A percentile compares a stretch with the other conserved stretches of the same genome.
phyloP scores from a whole-genome alignment of 2,329 filamentous ascomycete species.

The Trichoderma sp. region DNA sequence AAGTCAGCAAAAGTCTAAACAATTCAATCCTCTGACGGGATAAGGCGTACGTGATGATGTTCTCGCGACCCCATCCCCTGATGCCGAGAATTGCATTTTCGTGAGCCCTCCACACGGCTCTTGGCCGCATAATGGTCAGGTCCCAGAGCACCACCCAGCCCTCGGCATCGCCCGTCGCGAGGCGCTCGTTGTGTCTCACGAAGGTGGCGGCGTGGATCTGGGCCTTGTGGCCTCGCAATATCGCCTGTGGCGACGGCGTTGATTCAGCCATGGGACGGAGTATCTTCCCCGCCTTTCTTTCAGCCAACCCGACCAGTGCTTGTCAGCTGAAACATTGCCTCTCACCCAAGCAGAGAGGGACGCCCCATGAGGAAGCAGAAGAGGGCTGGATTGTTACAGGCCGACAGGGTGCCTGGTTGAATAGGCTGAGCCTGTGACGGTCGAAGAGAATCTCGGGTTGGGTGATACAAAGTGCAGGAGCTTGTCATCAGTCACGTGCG shows the following conservation, averaged over 20 bases:
- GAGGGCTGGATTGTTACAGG: background rate
- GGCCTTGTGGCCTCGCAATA: conserved; percentile 82
- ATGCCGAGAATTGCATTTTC: conserved; percentile 74
- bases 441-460: background rate
- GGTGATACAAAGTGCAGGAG: background rate
- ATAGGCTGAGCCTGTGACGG: background rate
- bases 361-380: background rate
- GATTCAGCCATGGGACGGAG: conserved; percentile 36
- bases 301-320: background rate
- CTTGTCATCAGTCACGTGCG: conserved; percentile 16
- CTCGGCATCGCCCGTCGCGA: conserved; percentile 85
- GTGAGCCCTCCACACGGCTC: conserved; percentile 86
- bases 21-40: no score
- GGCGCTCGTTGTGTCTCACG: conserved; percentile 69
- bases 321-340: conserved; percentile 11
- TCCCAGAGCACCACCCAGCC: conserved; percentile 90
- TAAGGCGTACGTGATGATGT: conserved; percentile 75
- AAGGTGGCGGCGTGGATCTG: conserved; percentile 79
- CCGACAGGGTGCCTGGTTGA: no score
- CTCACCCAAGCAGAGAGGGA: background rate
- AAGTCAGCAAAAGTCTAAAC: background rate
- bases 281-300: conserved; percentile 14
- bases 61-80: conserved; percentile 69
- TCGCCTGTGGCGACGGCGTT: conserved; percentile 52
- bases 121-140: conserved; percentile 75